phyloP scores from a whole-genome alignment of 305 asterid genomes.

The Fraxinus floribunda region DNA sequence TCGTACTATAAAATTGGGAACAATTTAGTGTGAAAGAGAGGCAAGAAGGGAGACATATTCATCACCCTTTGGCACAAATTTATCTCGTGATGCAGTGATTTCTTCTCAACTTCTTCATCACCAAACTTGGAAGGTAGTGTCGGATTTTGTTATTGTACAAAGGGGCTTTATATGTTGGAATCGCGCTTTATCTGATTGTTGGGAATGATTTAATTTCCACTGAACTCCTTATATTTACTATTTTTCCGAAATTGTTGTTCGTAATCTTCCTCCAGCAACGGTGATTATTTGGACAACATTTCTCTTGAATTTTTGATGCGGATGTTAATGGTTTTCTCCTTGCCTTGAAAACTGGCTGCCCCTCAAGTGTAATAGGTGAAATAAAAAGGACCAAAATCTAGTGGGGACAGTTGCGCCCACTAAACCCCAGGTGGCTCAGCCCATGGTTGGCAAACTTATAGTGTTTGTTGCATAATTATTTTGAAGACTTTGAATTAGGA shows the following conservation, averaged over 20 bases:
- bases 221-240: neutral
- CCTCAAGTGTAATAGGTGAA: neutral
- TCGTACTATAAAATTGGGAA: neutral
- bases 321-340: neutral
- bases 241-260: neutral
- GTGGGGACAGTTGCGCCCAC: neutral
- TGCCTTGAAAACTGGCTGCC: neutral
- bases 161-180: neutral
- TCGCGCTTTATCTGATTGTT: neutral
- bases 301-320: neutral
- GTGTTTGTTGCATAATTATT: neutral
- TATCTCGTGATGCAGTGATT: neutral
- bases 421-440: neutral
- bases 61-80: neutral
- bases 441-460: neutral
- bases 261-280: neutral
- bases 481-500: neutral
- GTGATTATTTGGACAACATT: neutral
- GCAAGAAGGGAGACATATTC: neutral
- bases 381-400: neutral
- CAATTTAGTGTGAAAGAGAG: neutral
- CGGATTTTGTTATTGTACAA: neutral
- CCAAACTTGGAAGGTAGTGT: neutral
- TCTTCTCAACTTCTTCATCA: neutral
- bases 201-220: neutral